Percentiles rank a stretch among this genome's conserved stretches.
phyloP scores from a whole-genome alignment of 2,329 filamentous ascomycete genomes.

The Elsinoe perseae region DNA sequence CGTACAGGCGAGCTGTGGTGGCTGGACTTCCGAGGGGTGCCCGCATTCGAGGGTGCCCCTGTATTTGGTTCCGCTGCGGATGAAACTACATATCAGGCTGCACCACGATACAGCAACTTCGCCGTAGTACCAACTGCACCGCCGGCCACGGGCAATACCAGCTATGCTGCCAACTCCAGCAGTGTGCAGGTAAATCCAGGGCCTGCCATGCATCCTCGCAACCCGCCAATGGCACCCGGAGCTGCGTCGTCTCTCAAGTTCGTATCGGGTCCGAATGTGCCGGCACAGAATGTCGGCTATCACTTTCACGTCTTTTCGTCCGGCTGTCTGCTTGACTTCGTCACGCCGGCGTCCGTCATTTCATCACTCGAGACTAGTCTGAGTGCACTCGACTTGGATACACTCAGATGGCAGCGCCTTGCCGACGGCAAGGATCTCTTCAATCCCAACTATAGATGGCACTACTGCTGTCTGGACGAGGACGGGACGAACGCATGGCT shows the following conservation, averaged over 20 bases:
- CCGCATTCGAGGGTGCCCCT: conserved; percentile 55
- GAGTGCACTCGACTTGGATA: conserved; percentile 78
- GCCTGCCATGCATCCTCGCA: conserved; percentile 36
- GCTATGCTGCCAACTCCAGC: conserved; percentile 66
- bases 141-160: conserved; percentile 34
- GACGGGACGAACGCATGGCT: conserved; percentile 96
- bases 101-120: conserved; percentile 26
- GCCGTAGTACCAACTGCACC: conserved; percentile 20
- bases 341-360: conserved; percentile 83
- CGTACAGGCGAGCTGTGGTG: conserved; percentile 95
- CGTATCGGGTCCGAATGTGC: conserved; percentile 75
- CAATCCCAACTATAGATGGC: conserved; percentile 86
- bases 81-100: conserved; percentile 22
- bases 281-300: conserved; percentile 79
- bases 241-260: conserved; percentile 87
- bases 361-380: conserved; percentile 81
- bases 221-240: conserved; percentile 60
- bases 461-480: conserved; percentile 94
- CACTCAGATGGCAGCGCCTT: conserved; percentile 86
- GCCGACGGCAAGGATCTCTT: conserved; percentile 94
- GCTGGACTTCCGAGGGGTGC: conserved; percentile 86
- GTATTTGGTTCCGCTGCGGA: conserved; percentile 24
- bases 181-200: conserved; percentile 50
- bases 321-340: conserved; percentile 84
- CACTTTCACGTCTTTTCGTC: conserved; percentile 96